A percentile compares a stretch with the other conserved stretches of the same genome.
phyloP scores from a whole-genome alignment of 176 grass and related monocot genomes.

The Ampelocalamus luodianensis region DNA sequence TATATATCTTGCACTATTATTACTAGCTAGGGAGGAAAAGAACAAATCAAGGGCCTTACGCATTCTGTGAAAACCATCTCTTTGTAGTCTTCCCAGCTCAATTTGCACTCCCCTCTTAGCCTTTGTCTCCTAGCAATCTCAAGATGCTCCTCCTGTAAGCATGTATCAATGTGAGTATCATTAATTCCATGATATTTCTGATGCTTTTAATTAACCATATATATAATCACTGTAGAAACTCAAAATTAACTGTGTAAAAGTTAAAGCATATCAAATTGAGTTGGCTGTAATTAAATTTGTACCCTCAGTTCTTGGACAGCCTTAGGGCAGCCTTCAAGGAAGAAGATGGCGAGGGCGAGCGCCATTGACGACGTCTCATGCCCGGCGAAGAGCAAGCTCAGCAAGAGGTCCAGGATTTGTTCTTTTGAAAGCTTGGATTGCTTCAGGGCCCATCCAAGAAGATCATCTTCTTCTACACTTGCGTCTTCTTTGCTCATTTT shows the following conservation, averaged over 20 bases:
- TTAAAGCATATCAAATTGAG: background rate
- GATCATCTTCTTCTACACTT: conserved; percentile 74
- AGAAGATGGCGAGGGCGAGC: conserved; percentile 81
- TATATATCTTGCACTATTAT: conserved; percentile 41
- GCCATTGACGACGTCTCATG: conserved; percentile 97
- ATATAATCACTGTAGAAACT: background rate
- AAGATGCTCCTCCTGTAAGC: conserved; percentile 76
- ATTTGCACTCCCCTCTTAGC: conserved; percentile 50
- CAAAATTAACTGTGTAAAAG: background rate
- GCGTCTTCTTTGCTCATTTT: conserved; percentile 45
- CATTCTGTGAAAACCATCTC: conserved; percentile 99
- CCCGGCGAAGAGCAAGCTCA: conserved; percentile 90
- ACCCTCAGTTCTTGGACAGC: conserved; percentile 73
- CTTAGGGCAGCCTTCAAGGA: conserved; percentile 80
- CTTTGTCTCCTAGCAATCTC: conserved; percentile 67
- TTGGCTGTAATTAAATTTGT: conserved; percentile 11
- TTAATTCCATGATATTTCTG: conserved; percentile 21
- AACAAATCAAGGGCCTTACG: conserved; percentile 61
- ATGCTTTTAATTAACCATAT: conserved; percentile 21
- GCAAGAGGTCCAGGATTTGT: conserved; percentile 90
- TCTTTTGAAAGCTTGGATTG: conserved; percentile 74
- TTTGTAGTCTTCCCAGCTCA: conserved; percentile 98
- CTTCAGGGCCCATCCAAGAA: conserved; percentile 83
- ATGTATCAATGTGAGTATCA: conserved; percentile 31
- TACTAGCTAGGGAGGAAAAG: conserved; percentile 40